Evolutionary conservation across 1,284 basidiomycete species (phyloP), one percentile per base, ranked within the genome.

Genomic region (Tausonia pullulans): DNA sequence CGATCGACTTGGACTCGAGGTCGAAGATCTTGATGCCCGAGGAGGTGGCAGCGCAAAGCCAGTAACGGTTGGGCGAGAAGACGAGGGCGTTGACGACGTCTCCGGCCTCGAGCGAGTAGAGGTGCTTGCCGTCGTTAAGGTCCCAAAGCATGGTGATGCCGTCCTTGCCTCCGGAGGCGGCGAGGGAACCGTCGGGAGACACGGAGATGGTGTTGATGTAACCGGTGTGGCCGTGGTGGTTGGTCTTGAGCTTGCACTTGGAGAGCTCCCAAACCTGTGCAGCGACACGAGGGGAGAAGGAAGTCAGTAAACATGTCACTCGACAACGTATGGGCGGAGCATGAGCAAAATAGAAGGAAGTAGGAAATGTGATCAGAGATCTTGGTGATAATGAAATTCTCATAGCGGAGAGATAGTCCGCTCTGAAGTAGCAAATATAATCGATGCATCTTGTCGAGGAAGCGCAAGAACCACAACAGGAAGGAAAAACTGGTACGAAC

Each of bases 111-210:
- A 99, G 88, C 68, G 93, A 97, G 86, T 99, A 99, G 74, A 99
- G 87, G 85, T 98, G 95, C 83, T 98, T 98, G 84, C 93, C 94
- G 82, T 98, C 96, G 80, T 98, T 98, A 72, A 99, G 83, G 79
- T 99, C 96, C 96, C 95, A 99, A 69, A 99, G 89, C 96, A 99
- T 99, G 77, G 94, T 97, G 80, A 98, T 95, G 70, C 92, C 92
- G 78, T 99, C 96, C 82, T 98, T 98, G 74, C 96, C 96, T 76
- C 96, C 96, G 58, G 96, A 98, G 63, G 96, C 96, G 75, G 95
- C 95, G 74, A 99, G 87, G 60, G 96, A 99, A 70, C 96, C 96
- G 76, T 99, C 96, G 69, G 96, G 96, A 55, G 96, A 99, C 70
- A 99, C 93, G 69, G 96, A 95, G 75, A 99, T 81, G 72, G 95